Percentiles rank a stretch among this genome's conserved stretches.
Conservation (phyloP, 305 asterid species). For the Fraxinus sp. region DNA sequence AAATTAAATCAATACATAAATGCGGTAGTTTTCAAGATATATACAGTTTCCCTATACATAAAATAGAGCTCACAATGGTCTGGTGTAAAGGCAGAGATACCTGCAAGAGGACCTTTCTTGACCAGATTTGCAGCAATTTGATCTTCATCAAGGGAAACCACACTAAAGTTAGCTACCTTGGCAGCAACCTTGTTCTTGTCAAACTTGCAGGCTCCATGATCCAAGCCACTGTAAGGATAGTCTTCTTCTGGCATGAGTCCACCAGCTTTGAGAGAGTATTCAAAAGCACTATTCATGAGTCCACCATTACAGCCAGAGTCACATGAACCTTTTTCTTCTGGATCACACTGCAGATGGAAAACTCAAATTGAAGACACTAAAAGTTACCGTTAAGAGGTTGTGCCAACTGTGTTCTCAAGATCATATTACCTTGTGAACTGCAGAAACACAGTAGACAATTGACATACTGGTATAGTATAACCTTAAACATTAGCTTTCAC, state of each 20-base stretch:
- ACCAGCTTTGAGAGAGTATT: constrained; percentile 49
- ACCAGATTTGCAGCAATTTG: constrained; percentile 54
- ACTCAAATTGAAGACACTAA: background rate
- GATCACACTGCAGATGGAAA: constrained; percentile 34
- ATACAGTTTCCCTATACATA: background rate
- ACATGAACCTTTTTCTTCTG: constrained; percentile 32
- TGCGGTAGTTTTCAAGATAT: background rate
- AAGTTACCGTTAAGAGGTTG: background rate
- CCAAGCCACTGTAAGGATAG: constrained; percentile 49
- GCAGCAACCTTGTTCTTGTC: constrained; percentile 48
- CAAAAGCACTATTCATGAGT: constrained; percentile 49
- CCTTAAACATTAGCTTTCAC: background rate
- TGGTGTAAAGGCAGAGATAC: constrained; percentile 15
- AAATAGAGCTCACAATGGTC: background rate
- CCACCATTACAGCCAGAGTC: constrained; percentile 43
- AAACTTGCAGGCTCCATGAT: constrained; percentile 40
- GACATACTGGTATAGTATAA: constrained; percentile 10
- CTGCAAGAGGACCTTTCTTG: constrained; percentile 44
- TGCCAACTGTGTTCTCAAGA: background rate
- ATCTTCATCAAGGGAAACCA: constrained; percentile 47
- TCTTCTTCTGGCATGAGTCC: constrained; percentile 54
- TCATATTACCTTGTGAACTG: background rate
- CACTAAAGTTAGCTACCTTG: constrained; percentile 51
- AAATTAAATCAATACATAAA: background rate
- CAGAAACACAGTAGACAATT: background rate